Base-by-base conservation (phyloP, 2,329 filamentous ascomycete species). In the Bimuria novae-zelandiae region DNA sequence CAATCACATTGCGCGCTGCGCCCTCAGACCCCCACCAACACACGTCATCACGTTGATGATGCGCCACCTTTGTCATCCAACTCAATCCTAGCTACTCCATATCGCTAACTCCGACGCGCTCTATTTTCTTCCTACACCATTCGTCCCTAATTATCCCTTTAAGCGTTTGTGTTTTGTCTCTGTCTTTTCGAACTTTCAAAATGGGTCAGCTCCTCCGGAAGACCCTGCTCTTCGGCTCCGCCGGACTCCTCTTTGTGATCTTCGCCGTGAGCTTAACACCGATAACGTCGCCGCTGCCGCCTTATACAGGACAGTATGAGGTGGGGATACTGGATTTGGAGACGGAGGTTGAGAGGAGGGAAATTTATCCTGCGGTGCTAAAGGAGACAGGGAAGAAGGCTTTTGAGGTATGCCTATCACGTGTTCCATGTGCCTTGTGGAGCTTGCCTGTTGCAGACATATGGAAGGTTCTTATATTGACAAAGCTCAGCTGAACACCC, bases 261-360 rank as follows among this genome's bases (percentile, higher is more conserved):
- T 63, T 75, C 22, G 57, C 77, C 3, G 64, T 74, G 51, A 70
- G 66, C 19, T 70, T 78, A 61, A 76, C 76, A 7, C 67, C 77
- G n/a, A 67, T 79, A 37, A 74, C 70, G 45, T 70, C 68, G 30
- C 70, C 71, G 14, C 67, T 79, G 16, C 77, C 77, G 30, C 50
- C 61, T 17, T 78, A 79, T 51, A 74, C 75, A 3, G 77, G 77
- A 27, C 60, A 65, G 3, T 73, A 76, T 58, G 69, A 75, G 43
- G 76, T 79, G 17, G 77, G 77, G 7, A 69, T 74, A 11, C 61
- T 79, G 25, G 77, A 79, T 58, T 54, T 79, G 22, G 77, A 79
- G 52, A 72, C 74, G 3, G 69, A 71, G 49, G 68, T 75, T 21
- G 40, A 69, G 49, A 66, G 57, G 39, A 65, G 69, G 36, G 64